A percentile compares a stretch with the other conserved stretches of the same genome.
Conservation (phyloP, 768 basidiomycete genomes). For the Naganishia antarctica region DNA sequence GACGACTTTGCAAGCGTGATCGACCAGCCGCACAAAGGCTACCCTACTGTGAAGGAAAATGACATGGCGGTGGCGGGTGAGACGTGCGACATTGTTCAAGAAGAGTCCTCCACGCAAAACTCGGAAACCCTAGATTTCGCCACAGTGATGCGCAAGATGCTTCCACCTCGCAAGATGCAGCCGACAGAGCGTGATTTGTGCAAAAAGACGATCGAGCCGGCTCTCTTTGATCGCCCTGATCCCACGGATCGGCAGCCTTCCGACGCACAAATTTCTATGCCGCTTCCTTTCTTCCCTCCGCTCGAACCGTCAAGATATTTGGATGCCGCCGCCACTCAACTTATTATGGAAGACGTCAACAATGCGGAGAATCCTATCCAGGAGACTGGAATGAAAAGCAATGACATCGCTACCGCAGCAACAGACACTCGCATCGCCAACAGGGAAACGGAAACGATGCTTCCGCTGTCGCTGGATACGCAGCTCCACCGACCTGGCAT, state of each 20-base stretch:
- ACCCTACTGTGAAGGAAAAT: neutral
- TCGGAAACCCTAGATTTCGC: neutral
- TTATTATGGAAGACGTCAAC: no score
- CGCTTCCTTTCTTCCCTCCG: no score
- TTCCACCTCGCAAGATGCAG: neutral
- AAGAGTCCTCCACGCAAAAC: neutral
- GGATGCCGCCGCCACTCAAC: no score
- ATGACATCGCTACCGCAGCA: no score
- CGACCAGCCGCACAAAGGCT: neutral
- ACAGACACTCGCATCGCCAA: no score
- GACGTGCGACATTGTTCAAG: neutral
- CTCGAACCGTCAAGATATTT: no score
- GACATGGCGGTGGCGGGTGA: neutral
- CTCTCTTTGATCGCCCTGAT: no score
- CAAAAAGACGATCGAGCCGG: no score
- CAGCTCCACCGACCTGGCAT: slow-evolving; percentile 13
- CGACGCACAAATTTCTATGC: neutral
- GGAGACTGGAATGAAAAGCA: no score
- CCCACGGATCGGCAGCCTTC: no score
- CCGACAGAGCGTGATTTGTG: no score
- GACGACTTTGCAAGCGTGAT: neutral
- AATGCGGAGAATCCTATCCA: no score
- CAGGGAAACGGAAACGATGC: neutral
- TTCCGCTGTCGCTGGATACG: slow-evolving; percentile 1
- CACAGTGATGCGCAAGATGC: neutral